A percentile compares a stretch with the other conserved stretches of the same genome.
These are phyloP conservation scores for Globisporangium uncinulatum DNA, from an alignment of 352 stramenopile genomes.

Conservation along the genomic window DNA sequence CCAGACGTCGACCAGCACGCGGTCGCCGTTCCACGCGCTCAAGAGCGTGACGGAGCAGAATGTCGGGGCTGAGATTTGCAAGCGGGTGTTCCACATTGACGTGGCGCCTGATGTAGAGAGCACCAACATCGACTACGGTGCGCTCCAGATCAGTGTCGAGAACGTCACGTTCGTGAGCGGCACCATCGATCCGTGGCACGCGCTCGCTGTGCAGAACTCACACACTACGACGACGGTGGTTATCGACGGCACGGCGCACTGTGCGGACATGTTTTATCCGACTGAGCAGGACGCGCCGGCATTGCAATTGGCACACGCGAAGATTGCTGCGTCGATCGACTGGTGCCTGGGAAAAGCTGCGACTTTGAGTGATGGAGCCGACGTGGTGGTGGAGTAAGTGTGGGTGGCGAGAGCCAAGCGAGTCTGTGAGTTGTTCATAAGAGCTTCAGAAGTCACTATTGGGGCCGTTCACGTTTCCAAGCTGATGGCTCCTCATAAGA, in stretches of 20 bases:
- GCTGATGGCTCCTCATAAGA: too few species aligned
- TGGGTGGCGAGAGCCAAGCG: neutral
- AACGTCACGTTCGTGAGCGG: slow-evolving; percentile 77
- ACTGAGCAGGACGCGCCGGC: slow-evolving; percentile 38
- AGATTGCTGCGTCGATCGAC: slow-evolving; percentile 47
- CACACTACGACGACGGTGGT: slow-evolving; percentile 52
- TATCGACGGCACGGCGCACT: slow-evolving; percentile 80
- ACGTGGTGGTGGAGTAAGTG: slow-evolving; percentile 1
- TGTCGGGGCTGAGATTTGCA: slow-evolving; percentile 70
- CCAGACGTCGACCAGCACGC: slow-evolving; percentile 56
- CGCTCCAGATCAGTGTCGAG: slow-evolving; percentile 70
- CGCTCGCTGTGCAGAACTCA: slow-evolving; percentile 71
- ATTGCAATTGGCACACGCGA: slow-evolving; percentile 62
- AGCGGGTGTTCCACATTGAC: slow-evolving; percentile 73
- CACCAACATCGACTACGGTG: slow-evolving; percentile 76
- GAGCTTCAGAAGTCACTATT: neutral
- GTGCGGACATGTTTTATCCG: slow-evolving; percentile 79
- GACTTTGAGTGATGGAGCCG: too few species aligned
- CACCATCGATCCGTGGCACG: slow-evolving; percentile 84
- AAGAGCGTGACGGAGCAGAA: slow-evolving; percentile 68
- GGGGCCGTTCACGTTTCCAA: too few species aligned
- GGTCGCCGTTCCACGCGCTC: slow-evolving; percentile 63
- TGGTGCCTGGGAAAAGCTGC: slow-evolving; percentile 26
- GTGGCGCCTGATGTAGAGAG: slow-evolving; percentile 42
- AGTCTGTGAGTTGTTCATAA: too few species aligned